phyloP scores from a whole-genome alignment of 2,329 filamentous ascomycete species.

The Microdochium bolleyi region DNA sequence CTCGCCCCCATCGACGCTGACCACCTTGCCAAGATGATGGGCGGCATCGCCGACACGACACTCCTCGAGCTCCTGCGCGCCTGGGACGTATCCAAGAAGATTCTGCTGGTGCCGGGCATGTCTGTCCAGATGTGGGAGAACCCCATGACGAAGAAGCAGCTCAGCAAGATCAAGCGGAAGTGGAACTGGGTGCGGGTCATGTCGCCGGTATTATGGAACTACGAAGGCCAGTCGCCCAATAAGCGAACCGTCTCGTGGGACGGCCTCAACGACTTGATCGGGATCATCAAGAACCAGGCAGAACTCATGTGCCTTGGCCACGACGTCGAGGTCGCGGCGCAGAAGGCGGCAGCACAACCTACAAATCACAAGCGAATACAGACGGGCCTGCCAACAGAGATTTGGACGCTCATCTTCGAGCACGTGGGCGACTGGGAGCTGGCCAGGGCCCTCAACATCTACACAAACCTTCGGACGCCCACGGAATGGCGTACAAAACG shows the following conservation, averaged over 20 bases:
- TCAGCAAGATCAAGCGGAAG: slow-evolving; percentile 73
- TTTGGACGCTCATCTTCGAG: slow-evolving; percentile 85
- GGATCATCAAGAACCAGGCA: slow-evolving; percentile 69
- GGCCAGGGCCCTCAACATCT: slow-evolving; percentile 71
- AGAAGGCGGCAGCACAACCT: slow-evolving; percentile 26
- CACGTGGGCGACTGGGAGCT: slow-evolving; percentile 86
- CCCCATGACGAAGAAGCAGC: slow-evolving; percentile 78
- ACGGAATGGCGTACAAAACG: slow-evolving; percentile 26
- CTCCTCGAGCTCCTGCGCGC: slow-evolving; percentile 73
- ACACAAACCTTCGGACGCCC: slow-evolving; percentile 68
- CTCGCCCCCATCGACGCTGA: slow-evolving; percentile 81
- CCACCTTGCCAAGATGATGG: slow-evolving; percentile 79
- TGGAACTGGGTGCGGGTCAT: slow-evolving; percentile 85
- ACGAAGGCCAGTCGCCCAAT: slow-evolving; percentile 38
- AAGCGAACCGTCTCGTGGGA: slow-evolving; percentile 54
- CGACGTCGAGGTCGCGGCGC: slow-evolving; percentile 52
- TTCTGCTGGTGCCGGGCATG: slow-evolving; percentile 83
- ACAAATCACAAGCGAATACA: slow-evolving; percentile 26
- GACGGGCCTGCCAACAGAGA: slow-evolving; percentile 64
- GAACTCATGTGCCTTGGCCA: slow-evolving; percentile 67
- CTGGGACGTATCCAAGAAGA: slow-evolving; percentile 81
- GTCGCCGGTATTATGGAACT: slow-evolving; percentile 76
- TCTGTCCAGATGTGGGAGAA: slow-evolving; percentile 85
- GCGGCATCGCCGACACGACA: slow-evolving; percentile 73
- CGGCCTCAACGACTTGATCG: slow-evolving; percentile 62